These are phyloP conservation scores for Mycocentrospora acerina DNA, from an alignment of 2,329 filamentous ascomycete genomes.

Conservation along the genomic window DNA sequence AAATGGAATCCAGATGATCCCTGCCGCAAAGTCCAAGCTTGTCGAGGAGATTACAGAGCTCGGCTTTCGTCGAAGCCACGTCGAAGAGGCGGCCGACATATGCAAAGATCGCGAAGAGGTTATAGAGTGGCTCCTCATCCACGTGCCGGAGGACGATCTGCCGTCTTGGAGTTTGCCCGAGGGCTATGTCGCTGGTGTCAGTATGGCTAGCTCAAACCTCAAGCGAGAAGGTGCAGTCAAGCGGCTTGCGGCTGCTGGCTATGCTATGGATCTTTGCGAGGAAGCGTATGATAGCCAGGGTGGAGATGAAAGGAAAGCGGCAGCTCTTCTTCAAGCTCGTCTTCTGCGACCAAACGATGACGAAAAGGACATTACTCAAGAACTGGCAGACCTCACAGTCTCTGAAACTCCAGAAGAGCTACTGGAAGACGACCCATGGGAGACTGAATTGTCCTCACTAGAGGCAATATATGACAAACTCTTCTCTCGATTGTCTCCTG, in stretches of 20 bases:
- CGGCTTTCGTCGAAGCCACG: conserved; percentile 85
- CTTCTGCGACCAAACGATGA: conserved; percentile 52
- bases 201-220: conserved; percentile 78
- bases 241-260: conserved; percentile 78
- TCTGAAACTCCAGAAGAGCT: conserved; percentile 46
- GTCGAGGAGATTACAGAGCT: conserved; percentile 74
- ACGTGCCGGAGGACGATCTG: conserved; percentile 96
- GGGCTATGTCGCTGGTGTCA: conserved; percentile 86
- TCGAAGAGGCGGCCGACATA: conserved; percentile 81
- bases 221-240: conserved; percentile 81
- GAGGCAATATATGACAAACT: conserved; percentile 81
- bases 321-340: conserved; percentile 74
- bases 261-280: conserved; percentile 79
- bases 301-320: conserved; percentile 74
- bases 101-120: conserved; percentile 93
- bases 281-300: conserved; percentile 70
- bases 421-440: conserved; percentile 65
- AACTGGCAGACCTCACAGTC: conserved; percentile 33
- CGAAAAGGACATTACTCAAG: conserved; percentile 30
- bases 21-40: conserved; percentile 59
- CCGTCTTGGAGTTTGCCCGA: conserved; percentile 90
- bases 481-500: conserved; percentile 55
- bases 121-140: conserved; percentile 92
- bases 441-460: conserved; percentile 80
- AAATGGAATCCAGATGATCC: conserved; percentile 66